Base-by-base conservation (phyloP, 192 early-diverging fungal species). In the Coemansia sp. region DNA sequence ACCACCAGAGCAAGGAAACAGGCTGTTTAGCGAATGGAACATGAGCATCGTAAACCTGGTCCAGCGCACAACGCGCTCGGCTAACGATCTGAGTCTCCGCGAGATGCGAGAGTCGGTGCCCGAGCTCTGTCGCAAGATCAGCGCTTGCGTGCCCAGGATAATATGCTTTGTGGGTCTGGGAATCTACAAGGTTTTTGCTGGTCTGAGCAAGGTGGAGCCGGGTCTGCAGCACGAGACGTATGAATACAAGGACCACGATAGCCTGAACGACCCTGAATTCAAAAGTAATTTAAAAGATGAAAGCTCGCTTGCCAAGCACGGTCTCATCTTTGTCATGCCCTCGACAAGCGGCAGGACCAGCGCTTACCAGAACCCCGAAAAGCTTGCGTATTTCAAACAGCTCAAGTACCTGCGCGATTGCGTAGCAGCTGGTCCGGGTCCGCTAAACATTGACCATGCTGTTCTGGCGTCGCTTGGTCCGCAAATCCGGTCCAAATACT, bases 101-200 rank as follows among this genome's bases (percentile, higher is more conserved):
- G 90, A 92, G 70, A 85, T 88, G 61, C 80, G 79, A 6, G 84
- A 76, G 22, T 82, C 85, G 0, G 87, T 88, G 49, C 90, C 90
- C 5, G 69, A 69, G 22, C 67, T 90, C 17, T 82, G 77, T 12
- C 78, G 77, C 57, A 92, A 92, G 73, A 88, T 92, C 63, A 71
- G 68, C 8, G 70, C 71, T 22, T 82, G 84, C 31, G 75, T 72
- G 32, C 90, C 90, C 7, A 74, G 76, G 42, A 80, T 89, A 56
- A 82, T 87, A 0, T 89, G 87, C 56, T 92, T 90, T 74, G 84
- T 92, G 12, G 87, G 90, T 52, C 89, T 87, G 56, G 87, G 87
- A 11, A 87, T 86, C 12, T 92, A 85, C 80, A 85, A 88, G 25
- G 83, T 85, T n/a, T 92, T 86, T 69, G 55, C 76, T 1, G 69